A percentile compares a stretch with the other conserved stretches of the same genome.
These are phyloP conservation scores for Scheffersomyces titani DNA, from an alignment of 1,139 yeast species.

Conservation along the genomic window DNA sequence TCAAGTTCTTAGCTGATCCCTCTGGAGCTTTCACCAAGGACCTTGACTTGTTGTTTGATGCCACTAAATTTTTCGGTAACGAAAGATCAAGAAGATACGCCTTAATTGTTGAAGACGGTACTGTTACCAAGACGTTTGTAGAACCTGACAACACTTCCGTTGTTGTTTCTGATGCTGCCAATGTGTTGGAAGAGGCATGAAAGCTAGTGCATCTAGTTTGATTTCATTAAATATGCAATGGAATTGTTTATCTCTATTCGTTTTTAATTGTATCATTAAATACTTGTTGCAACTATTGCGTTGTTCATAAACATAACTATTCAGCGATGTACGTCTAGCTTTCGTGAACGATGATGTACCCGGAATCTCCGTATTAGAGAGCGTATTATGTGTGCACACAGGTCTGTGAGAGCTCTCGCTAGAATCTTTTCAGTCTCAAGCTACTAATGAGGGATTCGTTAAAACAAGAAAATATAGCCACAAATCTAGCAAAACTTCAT, in stretches of 20 bases:
- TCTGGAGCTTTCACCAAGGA: slow-evolving; percentile 66
- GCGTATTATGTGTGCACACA: background rate
- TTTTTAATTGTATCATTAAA: background rate
- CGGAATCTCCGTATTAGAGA: background rate
- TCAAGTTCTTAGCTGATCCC: slow-evolving; percentile 76
- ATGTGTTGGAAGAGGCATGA: slow-evolving; percentile 34
- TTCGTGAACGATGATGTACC: too few relatives aligned
- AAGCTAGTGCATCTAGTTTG: background rate
- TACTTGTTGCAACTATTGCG: background rate
- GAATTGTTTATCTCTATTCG: background rate
- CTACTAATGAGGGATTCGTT: background rate
- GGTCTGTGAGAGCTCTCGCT: background rate
- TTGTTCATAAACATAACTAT: background rate
- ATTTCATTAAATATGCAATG: background rate
- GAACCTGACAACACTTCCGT: slow-evolving; percentile 84
- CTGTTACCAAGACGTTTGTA: slow-evolving; percentile 61
- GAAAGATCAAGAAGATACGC: slow-evolving; percentile 77
- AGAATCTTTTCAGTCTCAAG: background rate
- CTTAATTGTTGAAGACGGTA: slow-evolving; percentile 71
- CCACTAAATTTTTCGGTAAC: slow-evolving; percentile 29
- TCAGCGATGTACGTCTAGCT: background rate
- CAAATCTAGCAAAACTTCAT: too few relatives aligned
- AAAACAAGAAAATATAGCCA: too few relatives aligned
- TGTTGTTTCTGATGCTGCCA: slow-evolving; percentile 45
- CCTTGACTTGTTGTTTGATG: slow-evolving; percentile 51